Evolutionary conservation across 441 rosid genomes (phyloP).

Genomic region (Erodium chrysanthum): DNA sequence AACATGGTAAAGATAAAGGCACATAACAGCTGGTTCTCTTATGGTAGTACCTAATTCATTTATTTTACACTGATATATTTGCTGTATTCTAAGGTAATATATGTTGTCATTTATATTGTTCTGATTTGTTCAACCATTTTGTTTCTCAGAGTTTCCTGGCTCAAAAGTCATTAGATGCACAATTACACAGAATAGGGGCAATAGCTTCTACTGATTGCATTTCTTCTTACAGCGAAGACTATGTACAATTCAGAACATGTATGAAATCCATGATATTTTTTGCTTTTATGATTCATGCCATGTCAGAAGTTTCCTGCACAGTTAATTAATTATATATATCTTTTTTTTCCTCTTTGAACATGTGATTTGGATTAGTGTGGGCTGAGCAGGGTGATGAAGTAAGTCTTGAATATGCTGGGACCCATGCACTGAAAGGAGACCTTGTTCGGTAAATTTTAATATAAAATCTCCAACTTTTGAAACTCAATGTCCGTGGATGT

Average conservation of each 20-base stretch:
- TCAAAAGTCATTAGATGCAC: constrained; percentile 57
- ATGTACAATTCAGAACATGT: constrained; percentile 60
- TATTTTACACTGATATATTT: constrained; percentile 7
- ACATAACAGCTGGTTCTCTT: neutral
- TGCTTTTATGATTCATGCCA: constrained; percentile 10
- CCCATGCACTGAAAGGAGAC: constrained; percentile 91
- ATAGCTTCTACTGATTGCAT: constrained; percentile 48
- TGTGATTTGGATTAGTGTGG: constrained; percentile 53
- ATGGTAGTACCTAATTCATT: neutral
- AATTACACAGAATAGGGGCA: constrained; percentile 58
- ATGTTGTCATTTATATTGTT: constrained; percentile 4
- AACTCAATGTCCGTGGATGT: constrained; percentile 11
- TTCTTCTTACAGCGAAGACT: constrained; percentile 54
- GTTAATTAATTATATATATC: neutral
- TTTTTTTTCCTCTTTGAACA: constrained; percentile 13
- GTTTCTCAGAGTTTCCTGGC: constrained; percentile 64
- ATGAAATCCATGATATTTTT: constrained; percentile 22
- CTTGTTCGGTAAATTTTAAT: constrained; percentile 55
- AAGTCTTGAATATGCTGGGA: constrained; percentile 91
- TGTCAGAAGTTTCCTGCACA: constrained; percentile 13
- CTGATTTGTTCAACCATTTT: constrained; percentile 13
- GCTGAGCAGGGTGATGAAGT: constrained; percentile 97
- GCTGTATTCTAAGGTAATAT: constrained; percentile 6
- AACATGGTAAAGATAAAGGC: neutral
- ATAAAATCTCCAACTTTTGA: neutral